Base-by-base conservation (phyloP, 2,329 filamentous ascomycete species). In the Diaporthe sp. region DNA sequence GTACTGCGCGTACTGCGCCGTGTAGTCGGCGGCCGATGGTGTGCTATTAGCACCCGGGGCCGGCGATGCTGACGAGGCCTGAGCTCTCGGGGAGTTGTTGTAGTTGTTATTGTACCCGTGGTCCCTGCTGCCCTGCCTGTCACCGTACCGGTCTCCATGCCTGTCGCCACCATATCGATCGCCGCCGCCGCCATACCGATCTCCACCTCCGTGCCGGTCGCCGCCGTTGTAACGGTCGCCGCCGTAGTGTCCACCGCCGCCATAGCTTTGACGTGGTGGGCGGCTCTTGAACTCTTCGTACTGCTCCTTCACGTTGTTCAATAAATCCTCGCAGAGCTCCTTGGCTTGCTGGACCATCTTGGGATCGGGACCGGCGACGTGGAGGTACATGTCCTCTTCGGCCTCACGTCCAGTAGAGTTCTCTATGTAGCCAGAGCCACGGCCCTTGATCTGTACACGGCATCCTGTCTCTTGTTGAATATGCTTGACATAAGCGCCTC, bases 361-460 rank as follows among this genome's bases (percentile, higher is more conserved):
- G 22, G 94, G 90, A 82, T 98, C 95, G 9, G 97, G 97, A 7
- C 96, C 96, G 94, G 97, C 94, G 78, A 98, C 96, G 84, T 98
- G 96, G 61, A 99, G 89, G 82, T 95, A 98, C 95, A 99, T 98
- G 3, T 95, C 92, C 82, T 98, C 96, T 65, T 99, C 96, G 78
- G 95, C 98, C 85, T 99, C 97, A 57, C 88, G 91, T 78, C 94
- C 94, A n/a, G 95, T 97, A 44, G 93, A 92, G 62, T 93, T 92
- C 83, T 99, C 97, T 81, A 98, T 92, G 82, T 98, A 99, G 19
- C 97, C 97, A 72, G 96, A 98, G 53, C 96, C 96, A 78, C 94
- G 95, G 25, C 97, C 97, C 84, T 99, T 99, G 86, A 99, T 99
- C 84, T 99, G 97, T 37, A 99, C 97, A 79, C 96, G 94, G 83